A percentile compares a stretch with the other conserved stretches of the same genome.
phyloP scores from a whole-genome alignment of 495 filamentous ascomycete species.

The Lindgomyces ingoldianus region DNA sequence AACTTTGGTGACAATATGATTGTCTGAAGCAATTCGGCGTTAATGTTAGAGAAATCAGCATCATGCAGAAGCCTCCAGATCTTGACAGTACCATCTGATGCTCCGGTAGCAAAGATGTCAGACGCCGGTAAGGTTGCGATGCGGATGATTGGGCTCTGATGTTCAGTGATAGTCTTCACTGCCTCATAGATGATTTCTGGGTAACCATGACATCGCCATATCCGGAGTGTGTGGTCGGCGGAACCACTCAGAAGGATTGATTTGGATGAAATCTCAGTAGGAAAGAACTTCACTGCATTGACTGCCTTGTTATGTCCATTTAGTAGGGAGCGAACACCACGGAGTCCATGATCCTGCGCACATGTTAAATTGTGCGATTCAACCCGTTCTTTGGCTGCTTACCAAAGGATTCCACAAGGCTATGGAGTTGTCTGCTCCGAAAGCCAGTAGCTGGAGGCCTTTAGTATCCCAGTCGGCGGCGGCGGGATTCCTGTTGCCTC shows the following conservation, averaged over 20 bases:
- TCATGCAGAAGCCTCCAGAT: conserved; percentile 63
- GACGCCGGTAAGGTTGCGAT: conserved; percentile 60
- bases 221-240: conserved; percentile 72
- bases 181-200: conserved; percentile 42
- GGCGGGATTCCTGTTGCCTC: conserved; percentile 85
- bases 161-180: conserved; percentile 59
- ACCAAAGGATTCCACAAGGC: conserved; percentile 86
- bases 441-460: conserved; percentile 70
- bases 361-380: neutral
- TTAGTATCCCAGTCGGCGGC: conserved; percentile 85
- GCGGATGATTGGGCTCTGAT: conserved; percentile 76
- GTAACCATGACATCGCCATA: conserved; percentile 60
- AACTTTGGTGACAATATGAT: conserved; percentile 73
- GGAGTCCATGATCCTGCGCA: conserved; percentile 50
- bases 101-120: conserved; percentile 68
- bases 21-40: conserved; percentile 61
- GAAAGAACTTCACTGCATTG: conserved; percentile 80
- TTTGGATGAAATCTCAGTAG: conserved; percentile 49
- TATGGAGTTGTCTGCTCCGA: conserved; percentile 83
- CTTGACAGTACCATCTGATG: conserved; percentile 79
- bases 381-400: conserved; percentile 40
- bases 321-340: conserved; percentile 69
- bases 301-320: conserved; percentile 79
- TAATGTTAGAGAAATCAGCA: conserved; percentile 44
- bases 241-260: conserved; percentile 74